Evolutionary conservation across 768 basidiomycete genomes (phyloP), one percentile per base, ranked within the genome.

Genomic region (Kwoniella dejecticola): DNA sequence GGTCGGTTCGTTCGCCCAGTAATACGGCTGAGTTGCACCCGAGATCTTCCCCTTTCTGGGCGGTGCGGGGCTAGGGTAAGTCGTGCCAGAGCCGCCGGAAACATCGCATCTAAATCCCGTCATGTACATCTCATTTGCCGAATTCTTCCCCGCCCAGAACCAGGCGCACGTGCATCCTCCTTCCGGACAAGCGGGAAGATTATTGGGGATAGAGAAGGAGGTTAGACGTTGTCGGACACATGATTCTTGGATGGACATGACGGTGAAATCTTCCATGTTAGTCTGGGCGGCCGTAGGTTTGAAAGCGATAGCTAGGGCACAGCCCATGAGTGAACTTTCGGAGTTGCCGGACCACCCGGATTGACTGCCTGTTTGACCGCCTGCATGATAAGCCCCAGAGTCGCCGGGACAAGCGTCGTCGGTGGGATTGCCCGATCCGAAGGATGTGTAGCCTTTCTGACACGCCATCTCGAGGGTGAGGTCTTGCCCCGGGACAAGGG

Each of bases 141-240:
- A 56, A 45, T 68, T 68, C 24, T 66, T 56, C 12, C 68, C 68
- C 41, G 44, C 47, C 66, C 66, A 65, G 45, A 65, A 61, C 68
- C 71, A 74, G 3, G 57, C 63, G 60, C 74, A 75, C 23, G 69
- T 70, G 53, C 76, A 77, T 19, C 71, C 70, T 3, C 66, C 66
- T 15, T 69, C 68, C 5, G 76, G 72, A 49, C 76, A 77, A 1
- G 64, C 45, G 0, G 76, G 76, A 49, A 77, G 64, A 47, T 70
- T 63, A 17, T 63, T 56, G 1, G 76, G 76, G 31, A 77, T 62
- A 17, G 67, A 55, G 59, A 77, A 77, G 3, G 52, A 11, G 1
- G 68, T 72, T 26, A 63, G 38, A 33, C 69, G 52, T 41, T 65
- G 57, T 40, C 66, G 44, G 24, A 74, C 68, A 49, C 76, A 75